Percentiles rank a stretch among this genome's conserved stretches.
Conservation (phyloP, 768 basidiomycete genomes). For the Stropharia rugosoannulata region DNA sequence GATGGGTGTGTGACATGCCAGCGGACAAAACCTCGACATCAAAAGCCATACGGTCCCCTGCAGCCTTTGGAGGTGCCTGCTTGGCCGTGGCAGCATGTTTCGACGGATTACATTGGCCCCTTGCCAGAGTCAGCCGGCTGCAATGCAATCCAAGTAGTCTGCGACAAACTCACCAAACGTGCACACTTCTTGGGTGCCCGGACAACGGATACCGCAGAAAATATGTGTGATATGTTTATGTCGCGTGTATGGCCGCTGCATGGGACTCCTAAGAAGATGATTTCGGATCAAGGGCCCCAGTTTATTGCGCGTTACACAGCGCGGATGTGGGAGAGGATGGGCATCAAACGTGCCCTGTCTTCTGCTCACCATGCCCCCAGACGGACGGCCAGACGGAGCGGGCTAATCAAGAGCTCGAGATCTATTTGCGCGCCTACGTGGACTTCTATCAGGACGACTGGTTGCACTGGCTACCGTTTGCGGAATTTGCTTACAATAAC, state of each 20-base stretch:
- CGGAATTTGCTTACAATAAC: slow-evolving; percentile 1
- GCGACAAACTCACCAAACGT: background rate
- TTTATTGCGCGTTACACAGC: background rate
- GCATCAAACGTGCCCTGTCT: background rate
- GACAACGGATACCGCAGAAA: background rate
- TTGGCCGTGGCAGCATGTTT: background rate
- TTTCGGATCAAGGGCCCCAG: background rate
- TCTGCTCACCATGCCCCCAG: background rate
- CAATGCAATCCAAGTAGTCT: background rate
- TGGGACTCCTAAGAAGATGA: background rate
- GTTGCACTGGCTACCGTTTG: background rate
- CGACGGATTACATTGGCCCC: background rate
- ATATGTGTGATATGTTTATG: background rate
- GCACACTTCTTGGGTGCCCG: background rate
- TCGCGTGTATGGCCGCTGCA: background rate
- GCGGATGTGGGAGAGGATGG: background rate
- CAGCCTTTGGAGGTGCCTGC: background rate
- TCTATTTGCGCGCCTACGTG: background rate
- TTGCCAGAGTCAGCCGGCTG: background rate
- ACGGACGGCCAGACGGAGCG: slow-evolving; percentile 4
- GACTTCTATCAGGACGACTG: background rate
- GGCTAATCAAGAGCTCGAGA: background rate
- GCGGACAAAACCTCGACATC: background rate
- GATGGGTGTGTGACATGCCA: background rate
- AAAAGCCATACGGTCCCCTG: background rate